Evolutionary conservation across 2,329 filamentous ascomycete genomes (phyloP).

Genomic region (Pyrenophora tritici-repentis): DNA sequence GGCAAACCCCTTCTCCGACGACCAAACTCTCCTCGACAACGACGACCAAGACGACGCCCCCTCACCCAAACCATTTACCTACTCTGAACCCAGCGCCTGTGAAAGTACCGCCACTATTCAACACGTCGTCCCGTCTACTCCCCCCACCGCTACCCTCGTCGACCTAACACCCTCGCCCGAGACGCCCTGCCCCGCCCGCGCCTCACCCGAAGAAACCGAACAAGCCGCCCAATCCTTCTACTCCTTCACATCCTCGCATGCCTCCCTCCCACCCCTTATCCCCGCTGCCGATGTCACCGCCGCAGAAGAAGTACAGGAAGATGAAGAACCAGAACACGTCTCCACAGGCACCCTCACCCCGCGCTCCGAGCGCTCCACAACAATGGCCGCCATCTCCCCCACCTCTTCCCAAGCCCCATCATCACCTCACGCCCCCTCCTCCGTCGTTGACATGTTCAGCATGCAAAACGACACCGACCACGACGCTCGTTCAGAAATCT

Average conservation of each 20-base stretch:
- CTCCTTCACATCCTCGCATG: conserved; percentile 37
- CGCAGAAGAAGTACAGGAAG: conserved; percentile 31
- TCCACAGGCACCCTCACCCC: conserved; percentile 48
- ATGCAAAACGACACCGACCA: conserved; percentile 43
- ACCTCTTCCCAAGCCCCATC: conserved; percentile 27
- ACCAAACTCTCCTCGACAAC: conserved; percentile 50
- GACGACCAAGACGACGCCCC: conserved; percentile 38
- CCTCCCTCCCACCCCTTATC: conserved; percentile 6
- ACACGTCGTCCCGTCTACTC: conserved; percentile 15
- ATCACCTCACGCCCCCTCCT: conserved; percentile 35
- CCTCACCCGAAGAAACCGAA: conserved; percentile 17
- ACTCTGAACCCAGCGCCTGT: conserved; percentile 31
- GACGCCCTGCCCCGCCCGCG: conserved; percentile 18
- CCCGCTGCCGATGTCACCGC: background rate
- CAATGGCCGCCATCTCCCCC: conserved; percentile 36
- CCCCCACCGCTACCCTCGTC: conserved; percentile 31
- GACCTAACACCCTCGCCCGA: conserved; percentile 38
- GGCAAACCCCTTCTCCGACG: conserved; percentile 54
- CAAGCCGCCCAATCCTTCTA: conserved; percentile 45
- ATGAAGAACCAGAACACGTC: conserved; percentile 24
- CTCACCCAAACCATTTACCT: conserved; percentile 33
- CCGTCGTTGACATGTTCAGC: conserved; percentile 38
- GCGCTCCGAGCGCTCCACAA: conserved; percentile 41
- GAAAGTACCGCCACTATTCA: conserved; percentile 40
- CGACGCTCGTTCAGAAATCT: conserved; percentile 42